Evolutionary conservation across 257 asterid genomes (phyloP), one percentile per base, ranked within the genome.

Genomic region (Anisodus tanguticus): DNA sequence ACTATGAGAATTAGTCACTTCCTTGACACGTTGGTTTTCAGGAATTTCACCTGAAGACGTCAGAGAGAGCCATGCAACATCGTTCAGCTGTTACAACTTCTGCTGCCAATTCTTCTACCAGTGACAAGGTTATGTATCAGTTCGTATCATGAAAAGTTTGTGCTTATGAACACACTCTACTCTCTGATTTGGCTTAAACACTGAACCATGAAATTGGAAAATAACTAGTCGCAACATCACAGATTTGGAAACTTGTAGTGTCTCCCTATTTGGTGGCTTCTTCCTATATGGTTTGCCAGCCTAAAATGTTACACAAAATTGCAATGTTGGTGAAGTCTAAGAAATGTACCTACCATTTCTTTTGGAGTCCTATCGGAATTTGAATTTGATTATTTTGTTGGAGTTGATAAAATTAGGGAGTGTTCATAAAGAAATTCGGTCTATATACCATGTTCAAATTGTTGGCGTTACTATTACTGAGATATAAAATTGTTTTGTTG

Each of bases 21-120:
- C 43, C 82, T 31, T 86, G 58, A 83, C 53, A 79, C 39, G 26
- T 89, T 84, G 87, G 87, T 88, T 89, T 51, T 67, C 90, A 93
- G 99, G 99, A 94, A 89, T 95, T 94, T 90, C 94, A 91, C 87
- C 89, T 95, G 88, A 94, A 91, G 90, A 95, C 98, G 5, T 90
- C 92, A 58, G 98, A 91, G 91, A 95, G 98, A 91, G 97, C 98
- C 76, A 84, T 77, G 83, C 94, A 91, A 71, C 94, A 94, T 85
- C 82, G 89, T 87, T 89, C 94, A 22, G 88, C 89, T 16, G 84
- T 83, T 88, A 69, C 88, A 79, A 82, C 89, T 85, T 82, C 90
- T 47, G 81, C 87, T 72, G 86, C 85, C 82, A 83, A 88, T 64
- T 83, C 80, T 81, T 80, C 86, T 58, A 59, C 69, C 81, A 76